phyloP scores from a whole-genome alignment of 495 filamentous ascomycete species.

The Xylaria flabelliformis region DNA sequence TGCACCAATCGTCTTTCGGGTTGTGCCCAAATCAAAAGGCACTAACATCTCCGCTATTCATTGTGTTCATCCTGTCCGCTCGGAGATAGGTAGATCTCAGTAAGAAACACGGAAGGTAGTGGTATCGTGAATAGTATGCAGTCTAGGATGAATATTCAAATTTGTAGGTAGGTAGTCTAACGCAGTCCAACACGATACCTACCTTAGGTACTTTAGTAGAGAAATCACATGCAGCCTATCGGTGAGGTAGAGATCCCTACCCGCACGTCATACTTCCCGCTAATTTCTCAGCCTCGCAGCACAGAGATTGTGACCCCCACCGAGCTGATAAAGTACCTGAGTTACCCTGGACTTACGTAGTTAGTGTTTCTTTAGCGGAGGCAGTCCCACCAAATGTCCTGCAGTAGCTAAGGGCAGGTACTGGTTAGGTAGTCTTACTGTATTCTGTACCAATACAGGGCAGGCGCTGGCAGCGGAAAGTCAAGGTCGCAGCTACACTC shows the following conservation, averaged over 20 bases:
- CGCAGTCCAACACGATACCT: neutral
- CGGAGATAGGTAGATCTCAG: neutral
- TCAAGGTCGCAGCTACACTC: neutral
- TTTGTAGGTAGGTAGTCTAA: neutral
- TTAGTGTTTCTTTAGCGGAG: neutral
- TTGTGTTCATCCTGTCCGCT: constrained; percentile 14
- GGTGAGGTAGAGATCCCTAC: neutral
- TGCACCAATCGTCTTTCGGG: constrained; percentile 9
- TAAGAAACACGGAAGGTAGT: neutral
- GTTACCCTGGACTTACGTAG: neutral
- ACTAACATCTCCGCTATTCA: neutral
- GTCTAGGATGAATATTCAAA: neutral
- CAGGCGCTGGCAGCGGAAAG: too few species aligned
- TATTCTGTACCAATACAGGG: too few species aligned
- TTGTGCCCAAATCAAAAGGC: constrained; percentile 19
- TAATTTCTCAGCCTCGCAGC: neutral
- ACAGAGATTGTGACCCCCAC: neutral
- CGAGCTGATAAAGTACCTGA: neutral
- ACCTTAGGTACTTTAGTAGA: too few species aligned
- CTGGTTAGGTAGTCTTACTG: too few species aligned
- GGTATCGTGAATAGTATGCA: neutral
- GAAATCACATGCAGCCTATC: too few species aligned
- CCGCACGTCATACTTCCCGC: constrained; percentile 21
- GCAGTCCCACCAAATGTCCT: neutral
- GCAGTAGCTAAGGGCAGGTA: too few species aligned